Percentiles rank a stretch among this genome's conserved stretches.
phyloP scores from a whole-genome alignment of 2,329 filamentous ascomycete genomes.

The Verticillium klebahnii region DNA sequence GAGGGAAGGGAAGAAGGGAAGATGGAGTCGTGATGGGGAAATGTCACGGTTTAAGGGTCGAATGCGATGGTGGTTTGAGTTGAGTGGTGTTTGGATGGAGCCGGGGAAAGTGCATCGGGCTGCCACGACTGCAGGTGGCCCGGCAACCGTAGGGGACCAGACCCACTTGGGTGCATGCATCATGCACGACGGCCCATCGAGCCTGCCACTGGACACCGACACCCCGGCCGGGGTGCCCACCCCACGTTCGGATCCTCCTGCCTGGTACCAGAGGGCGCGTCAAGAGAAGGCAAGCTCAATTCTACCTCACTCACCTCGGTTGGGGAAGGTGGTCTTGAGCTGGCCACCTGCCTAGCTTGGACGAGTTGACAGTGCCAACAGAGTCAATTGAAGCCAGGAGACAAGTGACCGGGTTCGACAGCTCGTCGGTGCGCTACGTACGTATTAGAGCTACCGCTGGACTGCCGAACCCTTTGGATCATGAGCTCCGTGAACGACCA shows the following conservation, averaged over 20 bases:
- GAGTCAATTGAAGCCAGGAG: too few species aligned
- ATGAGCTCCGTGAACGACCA: too few species aligned
- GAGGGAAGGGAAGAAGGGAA: not conserved
- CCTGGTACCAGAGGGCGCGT: too few species aligned
- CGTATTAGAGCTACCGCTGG: too few species aligned
- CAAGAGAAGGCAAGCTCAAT: too few species aligned
- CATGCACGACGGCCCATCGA: not conserved
- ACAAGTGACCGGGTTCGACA: too few species aligned
- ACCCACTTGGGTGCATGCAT: not conserved
- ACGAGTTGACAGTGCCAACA: too few species aligned
- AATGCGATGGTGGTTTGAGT: not conserved
- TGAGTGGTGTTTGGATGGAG: not conserved
- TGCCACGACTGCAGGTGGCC: not conserved
- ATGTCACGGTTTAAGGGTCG: not conserved
- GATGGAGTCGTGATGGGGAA: not conserved
- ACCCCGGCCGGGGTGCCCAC: not conserved
- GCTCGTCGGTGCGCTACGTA: too few species aligned
- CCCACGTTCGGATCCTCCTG: not conserved
- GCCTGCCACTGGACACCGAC: not conserved
- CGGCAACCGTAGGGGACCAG: not conserved
- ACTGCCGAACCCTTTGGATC: too few species aligned
- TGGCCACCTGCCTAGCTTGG: too few species aligned
- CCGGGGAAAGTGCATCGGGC: not conserved
- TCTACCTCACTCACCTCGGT: too few species aligned
- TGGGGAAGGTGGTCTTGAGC: too few species aligned